Evolutionary conservation across 2,329 filamentous ascomycete genomes (phyloP).

Genomic region (Furcasterigmium sp.): DNA sequence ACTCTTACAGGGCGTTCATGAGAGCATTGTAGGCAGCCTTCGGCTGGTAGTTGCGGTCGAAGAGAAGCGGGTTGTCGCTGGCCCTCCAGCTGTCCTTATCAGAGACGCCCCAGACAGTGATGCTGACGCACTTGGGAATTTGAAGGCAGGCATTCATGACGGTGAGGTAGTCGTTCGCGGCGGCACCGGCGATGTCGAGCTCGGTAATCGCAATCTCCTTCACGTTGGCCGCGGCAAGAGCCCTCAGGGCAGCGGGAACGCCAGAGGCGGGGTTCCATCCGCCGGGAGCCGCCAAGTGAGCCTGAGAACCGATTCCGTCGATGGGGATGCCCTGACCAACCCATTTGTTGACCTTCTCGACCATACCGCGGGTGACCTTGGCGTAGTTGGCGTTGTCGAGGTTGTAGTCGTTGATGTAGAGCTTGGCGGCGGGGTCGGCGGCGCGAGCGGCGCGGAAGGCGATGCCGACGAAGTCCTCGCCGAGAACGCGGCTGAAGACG

Average conservation of each 20-base stretch:
- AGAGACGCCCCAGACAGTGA: slow-evolving; percentile 57
- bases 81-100: slow-evolving; percentile 48
- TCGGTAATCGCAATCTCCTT: slow-evolving; percentile 61
- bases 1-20: slow-evolving; percentile 22
- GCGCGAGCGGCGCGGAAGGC: slow-evolving; percentile 64
- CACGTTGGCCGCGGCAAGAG: slow-evolving; percentile 42
- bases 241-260: slow-evolving; percentile 43
- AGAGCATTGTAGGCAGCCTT: slow-evolving; percentile 48
- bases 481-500: slow-evolving; percentile 64
- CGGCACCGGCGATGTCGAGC: slow-evolving; percentile 58
- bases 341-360: slow-evolving; percentile 58
- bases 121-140: slow-evolving; percentile 55
- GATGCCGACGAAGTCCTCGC: slow-evolving; percentile 64
- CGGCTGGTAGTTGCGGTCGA: slow-evolving; percentile 43
- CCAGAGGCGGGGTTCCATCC: slow-evolving; percentile 30
- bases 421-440: slow-evolving; percentile 61
- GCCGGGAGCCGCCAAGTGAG: slow-evolving; percentile 38
- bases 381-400: slow-evolving; percentile 53
- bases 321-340: slow-evolving; percentile 56
- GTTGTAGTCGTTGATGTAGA: slow-evolving; percentile 76
- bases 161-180: slow-evolving; percentile 51
- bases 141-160: slow-evolving; percentile 53
- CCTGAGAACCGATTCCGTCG: slow-evolving; percentile 58
- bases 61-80: slow-evolving; percentile 44
- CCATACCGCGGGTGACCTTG: slow-evolving; percentile 52